Conservation (phyloP, 768 basidiomycete genomes). For the Hypholoma fasciculare region DNA sequence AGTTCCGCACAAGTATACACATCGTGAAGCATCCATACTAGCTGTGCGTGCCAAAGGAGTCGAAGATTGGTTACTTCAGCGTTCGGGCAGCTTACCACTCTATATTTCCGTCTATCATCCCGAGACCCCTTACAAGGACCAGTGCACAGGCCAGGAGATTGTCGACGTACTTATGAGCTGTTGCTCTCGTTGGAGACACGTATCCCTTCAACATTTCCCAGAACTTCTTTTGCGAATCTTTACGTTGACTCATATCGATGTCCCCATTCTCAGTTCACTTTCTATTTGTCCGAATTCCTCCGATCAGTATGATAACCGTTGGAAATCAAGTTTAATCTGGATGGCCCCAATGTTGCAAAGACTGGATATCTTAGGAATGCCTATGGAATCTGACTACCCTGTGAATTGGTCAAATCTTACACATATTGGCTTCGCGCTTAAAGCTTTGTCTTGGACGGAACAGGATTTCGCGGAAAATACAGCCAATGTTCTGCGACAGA, state of each 20-base stretch:
- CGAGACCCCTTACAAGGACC: background rate
- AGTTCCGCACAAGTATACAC: background rate
- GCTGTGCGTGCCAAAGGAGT: background rate
- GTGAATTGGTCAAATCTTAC: background rate
- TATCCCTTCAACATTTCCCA: background rate
- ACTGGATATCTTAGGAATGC: background rate
- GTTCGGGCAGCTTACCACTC: background rate
- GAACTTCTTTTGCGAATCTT: background rate
- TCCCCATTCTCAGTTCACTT: background rate
- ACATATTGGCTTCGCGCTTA: background rate
- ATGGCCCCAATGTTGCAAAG: background rate
- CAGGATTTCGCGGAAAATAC: background rate
- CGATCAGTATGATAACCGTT: background rate
- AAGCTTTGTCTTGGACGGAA: no score
- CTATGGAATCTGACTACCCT: background rate
- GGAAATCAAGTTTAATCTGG: background rate
- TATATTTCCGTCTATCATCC: background rate
- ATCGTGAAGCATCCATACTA: background rate
- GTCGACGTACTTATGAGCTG: background rate
- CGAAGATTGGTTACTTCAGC: background rate
- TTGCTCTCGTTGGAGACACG: background rate
- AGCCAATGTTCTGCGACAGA: background rate
- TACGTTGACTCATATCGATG: background rate
- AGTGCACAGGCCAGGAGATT: background rate
- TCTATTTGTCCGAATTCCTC: background rate